phyloP scores from a whole-genome alignment of 441 rosid species.

The Rhodomyrtus psidioides region DNA sequence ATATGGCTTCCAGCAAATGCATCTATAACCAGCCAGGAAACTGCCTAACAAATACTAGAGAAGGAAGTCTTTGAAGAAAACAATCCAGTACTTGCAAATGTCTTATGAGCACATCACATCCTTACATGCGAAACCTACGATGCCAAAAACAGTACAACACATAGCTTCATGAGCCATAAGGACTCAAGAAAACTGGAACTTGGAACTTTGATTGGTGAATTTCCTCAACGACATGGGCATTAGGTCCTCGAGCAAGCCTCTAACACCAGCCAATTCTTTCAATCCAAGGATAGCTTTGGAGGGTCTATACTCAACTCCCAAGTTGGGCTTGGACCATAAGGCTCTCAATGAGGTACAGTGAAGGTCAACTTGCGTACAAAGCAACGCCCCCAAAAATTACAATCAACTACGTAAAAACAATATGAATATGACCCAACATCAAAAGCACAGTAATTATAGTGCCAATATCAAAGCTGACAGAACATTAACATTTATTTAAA shows the following conservation, averaged over 20 bases:
- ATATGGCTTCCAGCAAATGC: background rate
- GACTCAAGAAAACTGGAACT: background rate
- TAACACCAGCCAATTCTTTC: background rate
- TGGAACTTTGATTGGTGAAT: background rate
- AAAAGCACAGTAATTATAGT: background rate
- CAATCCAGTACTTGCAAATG: background rate
- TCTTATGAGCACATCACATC: background rate
- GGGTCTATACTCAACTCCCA: background rate
- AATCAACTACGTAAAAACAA: background rate
- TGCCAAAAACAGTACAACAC: background rate
- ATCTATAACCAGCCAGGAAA: background rate
- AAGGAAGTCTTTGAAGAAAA: background rate
- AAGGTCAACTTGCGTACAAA: background rate
- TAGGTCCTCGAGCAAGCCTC: background rate
- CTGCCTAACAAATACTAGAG: background rate
- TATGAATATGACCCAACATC: background rate
- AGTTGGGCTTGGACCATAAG: background rate
- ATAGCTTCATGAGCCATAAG: background rate
- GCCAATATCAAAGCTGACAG: background rate
- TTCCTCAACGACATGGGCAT: background rate
- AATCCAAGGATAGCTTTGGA: background rate
- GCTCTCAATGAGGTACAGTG: background rate
- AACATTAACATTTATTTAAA: background rate
- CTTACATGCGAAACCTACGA: background rate
- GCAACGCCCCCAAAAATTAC: background rate